Evolutionary conservation across 257 asterid species (phyloP).

Genomic region (Voacanga thouarsii): DNA sequence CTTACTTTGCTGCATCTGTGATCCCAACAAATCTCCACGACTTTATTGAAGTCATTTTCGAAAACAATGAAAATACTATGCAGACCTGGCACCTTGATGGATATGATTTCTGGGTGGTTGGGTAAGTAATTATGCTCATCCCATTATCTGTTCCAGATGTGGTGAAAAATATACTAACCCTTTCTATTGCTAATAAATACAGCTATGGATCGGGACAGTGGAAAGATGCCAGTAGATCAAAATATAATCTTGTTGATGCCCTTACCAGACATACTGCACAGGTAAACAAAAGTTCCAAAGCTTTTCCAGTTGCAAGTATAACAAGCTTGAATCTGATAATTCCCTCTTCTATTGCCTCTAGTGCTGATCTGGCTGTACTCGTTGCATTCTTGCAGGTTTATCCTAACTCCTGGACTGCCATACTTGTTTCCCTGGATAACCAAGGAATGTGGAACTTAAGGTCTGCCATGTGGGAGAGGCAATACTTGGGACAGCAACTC

Average conservation of each 20-base stretch:
- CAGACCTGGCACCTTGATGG: conserved; percentile 97
- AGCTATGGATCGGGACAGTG: conserved; percentile 83
- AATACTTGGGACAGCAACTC: conserved; percentile 85
- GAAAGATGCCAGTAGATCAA: conserved; percentile 55
- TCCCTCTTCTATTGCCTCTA: background rate
- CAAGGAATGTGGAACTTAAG: conserved; percentile 99
- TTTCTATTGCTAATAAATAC: conserved; percentile 10
- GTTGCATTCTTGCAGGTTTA: conserved; percentile 52
- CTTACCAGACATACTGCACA: conserved; percentile 85
- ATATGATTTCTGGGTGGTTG: conserved; percentile 94
- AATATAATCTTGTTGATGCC: conserved; percentile 86
- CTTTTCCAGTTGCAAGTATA: background rate
- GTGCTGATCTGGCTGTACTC: background rate
- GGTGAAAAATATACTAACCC: conserved; percentile 17
- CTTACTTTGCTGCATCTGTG: conserved; percentile 53
- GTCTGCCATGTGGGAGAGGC: conserved; percentile 90
- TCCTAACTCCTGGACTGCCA: conserved; percentile 84
- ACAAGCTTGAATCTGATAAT: background rate
- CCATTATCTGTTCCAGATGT: too few species aligned
- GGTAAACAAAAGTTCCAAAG: conserved; percentile 32
- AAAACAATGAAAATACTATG: conserved; percentile 58
- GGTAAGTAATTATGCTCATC: conserved; percentile 37
- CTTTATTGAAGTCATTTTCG: conserved; percentile 71
- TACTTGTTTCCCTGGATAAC: conserved; percentile 82
- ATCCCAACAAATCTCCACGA: conserved; percentile 73